Base-by-base conservation (phyloP, 805 yeast species). In the Zygoascus bituminiphila region DNA sequence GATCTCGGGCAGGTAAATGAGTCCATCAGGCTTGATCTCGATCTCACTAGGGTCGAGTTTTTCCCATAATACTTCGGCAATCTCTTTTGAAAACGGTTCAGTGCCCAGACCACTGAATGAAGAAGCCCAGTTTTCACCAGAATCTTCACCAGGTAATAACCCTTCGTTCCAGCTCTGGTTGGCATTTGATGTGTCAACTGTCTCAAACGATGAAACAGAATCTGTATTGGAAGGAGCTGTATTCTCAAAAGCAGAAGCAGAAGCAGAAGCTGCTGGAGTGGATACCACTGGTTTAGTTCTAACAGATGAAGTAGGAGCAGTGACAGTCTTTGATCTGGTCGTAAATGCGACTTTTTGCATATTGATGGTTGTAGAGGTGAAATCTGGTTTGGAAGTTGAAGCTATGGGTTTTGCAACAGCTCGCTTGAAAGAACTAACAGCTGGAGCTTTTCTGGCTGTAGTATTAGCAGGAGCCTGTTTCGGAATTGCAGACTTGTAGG, bases 11-110 rank as follows among this genome's bases (percentile, higher is more conserved):
- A 93, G 70, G 59, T 87, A 93, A 6, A 93, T 65, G 45, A 93
- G 70, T 14, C 98, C 98, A 64, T 93, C 98, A 0, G 98, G 98
- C 52, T 91, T 93, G 55, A 93, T 84, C 63, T 93, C 98, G 46
- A 93, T 80, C 57, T 91, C 97, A 23, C 74, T 74, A 5, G 77
- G 73, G 0, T 73, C 75, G n/a, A 93, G 61, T 0, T 82, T 77
- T 5, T 81, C 77, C 46, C 79, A 62, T 15, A 93, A 68, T n/a
- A 78, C 71, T 22, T 76, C 75, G 47, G 78, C 80, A 0, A 81
- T 72, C 37, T 78, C 77, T 14, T 71, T 71, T 3, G 80, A 67
- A 59, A 93, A 91, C 1, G 96, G 82, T n/a, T 73, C 77, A 2
- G 78, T 68, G 5, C 96, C 96, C 29, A 93, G 69, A 0, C 98